A percentile compares a stretch with the other conserved stretches of the same genome.
These are phyloP conservation scores for Prunus kanzakura DNA, from an alignment of 306 rosid species.

Conservation along the genomic window DNA sequence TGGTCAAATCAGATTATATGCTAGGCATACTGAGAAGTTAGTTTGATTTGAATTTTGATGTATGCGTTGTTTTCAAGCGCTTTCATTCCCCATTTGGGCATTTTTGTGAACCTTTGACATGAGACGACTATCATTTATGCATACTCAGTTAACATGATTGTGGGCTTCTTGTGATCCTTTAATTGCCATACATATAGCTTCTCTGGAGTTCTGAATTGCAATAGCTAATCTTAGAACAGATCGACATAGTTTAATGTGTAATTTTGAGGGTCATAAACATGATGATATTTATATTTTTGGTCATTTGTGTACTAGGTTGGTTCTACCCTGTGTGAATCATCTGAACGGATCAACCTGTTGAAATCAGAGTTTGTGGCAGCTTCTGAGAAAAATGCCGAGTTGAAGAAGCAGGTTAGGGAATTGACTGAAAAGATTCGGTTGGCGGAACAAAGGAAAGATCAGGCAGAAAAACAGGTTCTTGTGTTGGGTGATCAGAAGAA, in stretches of 20 bases:
- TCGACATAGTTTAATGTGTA: not conserved
- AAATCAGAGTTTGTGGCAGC: constrained; percentile 56
- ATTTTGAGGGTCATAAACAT: constrained; percentile 2
- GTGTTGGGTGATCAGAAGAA: constrained; percentile 59
- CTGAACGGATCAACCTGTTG: constrained; percentile 62
- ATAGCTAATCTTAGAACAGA: not conserved
- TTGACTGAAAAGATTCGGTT: constrained; percentile 57
- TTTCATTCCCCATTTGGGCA: not conserved
- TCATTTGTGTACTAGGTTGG: constrained; percentile 38
- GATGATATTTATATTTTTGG: constrained; percentile 11
- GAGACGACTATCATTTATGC: not conserved
- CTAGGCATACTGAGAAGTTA: not conserved
- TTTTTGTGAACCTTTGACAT: not conserved
- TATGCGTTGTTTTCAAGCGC: not conserved
- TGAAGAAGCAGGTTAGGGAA: constrained; percentile 61
- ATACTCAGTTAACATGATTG: not conserved
- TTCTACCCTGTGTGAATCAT: constrained; percentile 59
- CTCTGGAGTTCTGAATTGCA: not conserved
- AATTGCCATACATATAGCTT: not conserved
- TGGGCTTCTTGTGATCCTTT: not conserved
- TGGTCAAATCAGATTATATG: not conserved
- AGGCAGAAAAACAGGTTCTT: constrained; percentile 78
- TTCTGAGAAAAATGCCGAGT: constrained; percentile 52
- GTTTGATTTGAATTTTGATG: constrained; percentile 1
- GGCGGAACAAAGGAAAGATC: constrained; percentile 79